Evolutionary conservation across 176 grass and related monocot genomes (phyloP), one percentile per base, ranked within the genome.

Genomic region (Tillandsia leiboldiana): DNA sequence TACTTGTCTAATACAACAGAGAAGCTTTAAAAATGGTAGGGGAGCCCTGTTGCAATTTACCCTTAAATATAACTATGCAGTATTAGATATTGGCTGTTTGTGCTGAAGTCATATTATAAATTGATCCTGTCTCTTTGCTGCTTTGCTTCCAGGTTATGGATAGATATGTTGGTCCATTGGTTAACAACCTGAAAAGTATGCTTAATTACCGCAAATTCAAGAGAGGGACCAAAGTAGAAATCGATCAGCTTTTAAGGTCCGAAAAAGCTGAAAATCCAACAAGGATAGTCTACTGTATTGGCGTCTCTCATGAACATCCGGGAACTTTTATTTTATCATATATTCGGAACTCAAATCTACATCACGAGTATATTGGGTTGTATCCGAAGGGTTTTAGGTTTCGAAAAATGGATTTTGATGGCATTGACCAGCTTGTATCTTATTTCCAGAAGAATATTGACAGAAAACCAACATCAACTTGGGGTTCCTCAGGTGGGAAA

Each of bases 381-480:
- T 94, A 88, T 80, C 95, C 95, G 1, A 99, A 99, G 67, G 95
- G 95, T 27, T 90, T 82, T 50, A 81, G 95, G 66, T 99, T 90
- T 67, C 78, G 95, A 15, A 92, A 99, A 81, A 93, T 69, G 67
- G 95, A 99, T 79, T 99, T 99, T 62, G 90, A 87, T 57, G 86
- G 83, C 65, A 88, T 99, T 66, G 82, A 99, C 27, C 89, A 79
- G 26, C 75, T 99, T 0, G 86, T 99, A 64, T 78, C 79, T 27
- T 94, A 90, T 77, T 99, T 99, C 71, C 95, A 99, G 80, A 99
- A 87, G 52, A 83, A 93, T 50, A 94, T 99, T 70, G 89, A 94
- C 75, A 93, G 84, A 74, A 84, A 82, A 10, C 95, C 90, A 29
- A 89, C 84, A 24, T 70, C 81, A 61, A 70, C 29, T 52, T 91